Evolutionary conservation across 345 rosid genomes (phyloP).

Genomic region (Noccaea caerulescens): DNA sequence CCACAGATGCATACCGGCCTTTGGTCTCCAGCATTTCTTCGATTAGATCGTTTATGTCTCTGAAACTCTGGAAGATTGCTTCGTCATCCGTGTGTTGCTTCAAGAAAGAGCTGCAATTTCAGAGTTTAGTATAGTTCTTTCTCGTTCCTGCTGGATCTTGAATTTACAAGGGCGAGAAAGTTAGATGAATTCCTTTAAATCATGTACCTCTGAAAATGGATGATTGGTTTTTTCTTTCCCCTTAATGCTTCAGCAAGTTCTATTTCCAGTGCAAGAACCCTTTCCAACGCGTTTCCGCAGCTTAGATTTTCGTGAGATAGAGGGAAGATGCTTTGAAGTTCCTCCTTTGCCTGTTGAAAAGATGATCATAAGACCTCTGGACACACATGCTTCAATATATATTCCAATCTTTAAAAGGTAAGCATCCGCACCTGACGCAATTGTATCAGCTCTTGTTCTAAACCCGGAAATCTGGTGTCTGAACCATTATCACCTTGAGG

Average conservation of each 20-base stretch:
- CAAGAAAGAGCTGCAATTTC: constrained; percentile 74
- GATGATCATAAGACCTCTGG: constrained; percentile 24
- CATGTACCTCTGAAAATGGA: constrained; percentile 78
- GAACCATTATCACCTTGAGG: constrained; percentile 54
- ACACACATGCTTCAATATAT: constrained; percentile 26
- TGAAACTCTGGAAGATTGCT: constrained; percentile 88
- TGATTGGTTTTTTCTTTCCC: constrained; percentile 65
- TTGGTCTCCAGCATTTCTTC: constrained; percentile 81
- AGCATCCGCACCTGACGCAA: constrained; percentile 64
- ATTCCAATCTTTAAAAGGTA: constrained; percentile 15
- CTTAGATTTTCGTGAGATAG: constrained; percentile 56
- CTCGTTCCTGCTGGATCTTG: constrained; percentile 20
- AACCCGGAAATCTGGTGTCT: constrained; percentile 61
- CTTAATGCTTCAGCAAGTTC: constrained; percentile 90
- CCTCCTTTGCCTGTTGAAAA: constrained; percentile 77
- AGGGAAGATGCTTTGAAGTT: constrained; percentile 76
- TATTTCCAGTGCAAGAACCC: constrained; percentile 91
- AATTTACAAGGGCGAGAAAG: constrained; percentile 9
- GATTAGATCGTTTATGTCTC: constrained; percentile 86
- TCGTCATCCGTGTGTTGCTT: constrained; percentile 80
- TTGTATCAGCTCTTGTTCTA: constrained; percentile 68
- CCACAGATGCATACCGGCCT: constrained; percentile 67
- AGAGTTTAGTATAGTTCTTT: constrained; percentile 6
- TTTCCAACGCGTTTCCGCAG: constrained; percentile 74
- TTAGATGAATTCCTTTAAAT: constrained; percentile 1